Conservation (phyloP, 116 monocot species). For the Trichopus zeylanicus region DNA sequence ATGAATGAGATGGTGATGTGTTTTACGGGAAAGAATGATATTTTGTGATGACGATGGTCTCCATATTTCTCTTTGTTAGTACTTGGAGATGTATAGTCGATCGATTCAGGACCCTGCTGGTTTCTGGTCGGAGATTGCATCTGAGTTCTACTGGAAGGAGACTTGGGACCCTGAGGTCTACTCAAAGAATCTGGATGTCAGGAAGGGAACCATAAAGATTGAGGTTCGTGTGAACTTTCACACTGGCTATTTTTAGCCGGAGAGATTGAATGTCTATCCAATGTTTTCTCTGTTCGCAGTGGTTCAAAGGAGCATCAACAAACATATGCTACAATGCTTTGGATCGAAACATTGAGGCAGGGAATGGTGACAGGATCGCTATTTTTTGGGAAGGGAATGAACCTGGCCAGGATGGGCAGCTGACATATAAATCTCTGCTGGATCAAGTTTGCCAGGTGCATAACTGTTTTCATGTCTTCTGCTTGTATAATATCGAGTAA, state of each 20-base stretch:
- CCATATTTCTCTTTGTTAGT: constrained; percentile 15
- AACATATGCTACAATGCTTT: constrained; percentile 96
- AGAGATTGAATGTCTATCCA: too few species aligned
- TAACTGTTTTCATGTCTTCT: neutral
- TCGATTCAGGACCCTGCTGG: constrained; percentile 81
- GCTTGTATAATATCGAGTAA: constrained; percentile 3
- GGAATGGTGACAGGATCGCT: constrained; percentile 74
- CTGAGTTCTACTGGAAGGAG: constrained; percentile 77
- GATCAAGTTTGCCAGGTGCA: constrained; percentile 92
- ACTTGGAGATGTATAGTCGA: constrained; percentile 62
- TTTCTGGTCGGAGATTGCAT: constrained; percentile 91
- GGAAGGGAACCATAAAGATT: constrained; percentile 63
- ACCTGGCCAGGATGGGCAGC: constrained; percentile 48
- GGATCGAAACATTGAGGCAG: constrained; percentile 64
- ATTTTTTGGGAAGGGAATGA: constrained; percentile 96
- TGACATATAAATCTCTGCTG: constrained; percentile 78
- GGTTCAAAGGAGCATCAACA: constrained; percentile 93
- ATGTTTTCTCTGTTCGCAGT: too few species aligned
- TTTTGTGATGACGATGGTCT: neutral
- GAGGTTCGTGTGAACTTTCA: constrained; percentile 39
- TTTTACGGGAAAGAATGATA: too few species aligned
- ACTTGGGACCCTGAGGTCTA: constrained; percentile 61
- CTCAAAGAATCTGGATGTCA: constrained; percentile 70
- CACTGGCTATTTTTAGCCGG: neutral
- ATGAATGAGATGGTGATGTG: too few species aligned